Conservation (phyloP, 2,329 filamentous ascomycete genomes). For the Endoconidiophora polonica region DNA sequence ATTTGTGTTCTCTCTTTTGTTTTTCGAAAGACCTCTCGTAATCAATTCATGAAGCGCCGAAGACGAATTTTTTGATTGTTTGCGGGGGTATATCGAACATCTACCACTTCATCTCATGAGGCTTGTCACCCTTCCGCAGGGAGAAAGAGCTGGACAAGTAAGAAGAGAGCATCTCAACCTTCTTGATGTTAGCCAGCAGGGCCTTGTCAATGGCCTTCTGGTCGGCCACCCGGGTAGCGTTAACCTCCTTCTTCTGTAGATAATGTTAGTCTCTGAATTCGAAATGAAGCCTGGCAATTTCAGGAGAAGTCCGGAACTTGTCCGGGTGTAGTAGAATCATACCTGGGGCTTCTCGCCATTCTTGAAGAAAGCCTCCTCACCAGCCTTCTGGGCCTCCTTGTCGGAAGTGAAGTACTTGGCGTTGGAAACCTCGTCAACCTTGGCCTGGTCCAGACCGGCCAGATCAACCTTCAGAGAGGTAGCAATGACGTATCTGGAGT, state of each 20-base stretch:
- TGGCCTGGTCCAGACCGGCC: constrained; percentile 71
- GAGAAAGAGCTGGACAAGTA: constrained; percentile 96
- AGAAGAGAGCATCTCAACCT: constrained; percentile 82
- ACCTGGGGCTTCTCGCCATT: constrained; percentile 97
- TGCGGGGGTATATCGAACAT: constrained; percentile 19
- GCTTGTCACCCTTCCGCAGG: constrained; percentile 98
- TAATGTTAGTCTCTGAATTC: constrained; percentile 6
- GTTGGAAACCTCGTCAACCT: constrained; percentile 62
- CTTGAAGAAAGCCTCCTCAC: constrained; percentile 99
- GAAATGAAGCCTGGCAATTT: background rate
- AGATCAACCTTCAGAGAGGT: constrained; percentile 77
- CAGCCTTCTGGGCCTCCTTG: constrained; percentile 86
- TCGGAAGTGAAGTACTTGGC: constrained; percentile 93
- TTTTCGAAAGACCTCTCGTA: constrained; percentile 12
- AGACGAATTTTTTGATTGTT: constrained; percentile 17
- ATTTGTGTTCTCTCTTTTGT: constrained; percentile 10
- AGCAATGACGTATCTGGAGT: constrained; percentile 85
- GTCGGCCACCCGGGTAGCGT: constrained; percentile 81
- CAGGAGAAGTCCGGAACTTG: background rate
- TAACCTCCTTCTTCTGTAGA: constrained; percentile 86
- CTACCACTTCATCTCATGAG: constrained; percentile 99
- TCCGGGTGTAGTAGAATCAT: constrained; percentile 23
- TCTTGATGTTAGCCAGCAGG: constrained; percentile 90
- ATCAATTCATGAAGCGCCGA: constrained; percentile 12
- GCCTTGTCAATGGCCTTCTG: constrained; percentile 99